A percentile compares a stretch with the other conserved stretches of the same genome.
phyloP scores from a whole-genome alignment of 2,329 filamentous ascomycete species.

The Colletotrichum sp. region DNA sequence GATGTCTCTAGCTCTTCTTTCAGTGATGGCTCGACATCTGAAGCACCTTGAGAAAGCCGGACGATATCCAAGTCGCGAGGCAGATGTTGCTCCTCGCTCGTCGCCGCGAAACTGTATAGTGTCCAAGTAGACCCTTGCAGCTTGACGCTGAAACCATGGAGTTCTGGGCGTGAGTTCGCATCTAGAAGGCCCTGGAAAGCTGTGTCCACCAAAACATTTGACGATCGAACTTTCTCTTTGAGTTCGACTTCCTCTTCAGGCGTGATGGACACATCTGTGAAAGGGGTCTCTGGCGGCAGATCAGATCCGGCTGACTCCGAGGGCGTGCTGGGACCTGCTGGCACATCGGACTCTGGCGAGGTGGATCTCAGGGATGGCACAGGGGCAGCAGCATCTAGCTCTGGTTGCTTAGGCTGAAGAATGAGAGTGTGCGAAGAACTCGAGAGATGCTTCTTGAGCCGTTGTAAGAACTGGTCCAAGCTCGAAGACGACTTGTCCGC shows the following conservation, averaged over 20 bases:
- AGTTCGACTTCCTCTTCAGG: not conserved
- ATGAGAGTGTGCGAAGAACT: not conserved
- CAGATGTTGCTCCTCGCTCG: not conserved
- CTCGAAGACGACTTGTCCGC: not conserved
- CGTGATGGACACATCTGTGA: not conserved
- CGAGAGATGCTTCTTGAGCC: not conserved
- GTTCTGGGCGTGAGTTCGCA: not conserved
- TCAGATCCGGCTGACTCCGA: not conserved
- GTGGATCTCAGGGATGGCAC: not conserved
- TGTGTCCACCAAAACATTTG: not conserved
- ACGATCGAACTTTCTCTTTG: not conserved
- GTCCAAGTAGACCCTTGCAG: not conserved
- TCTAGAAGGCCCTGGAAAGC: not conserved
- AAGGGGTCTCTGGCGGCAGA: not conserved
- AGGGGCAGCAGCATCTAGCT: not conserved
- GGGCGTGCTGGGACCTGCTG: not conserved
- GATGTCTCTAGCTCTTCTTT: not conserved
- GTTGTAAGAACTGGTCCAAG: not conserved
- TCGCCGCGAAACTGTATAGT: not conserved
- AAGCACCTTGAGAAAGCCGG: not conserved
- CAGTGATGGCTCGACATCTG: not conserved
- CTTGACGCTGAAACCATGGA: not conserved
- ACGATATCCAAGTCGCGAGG: not conserved
- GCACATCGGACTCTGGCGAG: not conserved
- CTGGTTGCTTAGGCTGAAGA: not conserved